Base-by-base conservation (phyloP, 805 yeast genomes). In the Zygosaccharomyces lentus region DNA sequence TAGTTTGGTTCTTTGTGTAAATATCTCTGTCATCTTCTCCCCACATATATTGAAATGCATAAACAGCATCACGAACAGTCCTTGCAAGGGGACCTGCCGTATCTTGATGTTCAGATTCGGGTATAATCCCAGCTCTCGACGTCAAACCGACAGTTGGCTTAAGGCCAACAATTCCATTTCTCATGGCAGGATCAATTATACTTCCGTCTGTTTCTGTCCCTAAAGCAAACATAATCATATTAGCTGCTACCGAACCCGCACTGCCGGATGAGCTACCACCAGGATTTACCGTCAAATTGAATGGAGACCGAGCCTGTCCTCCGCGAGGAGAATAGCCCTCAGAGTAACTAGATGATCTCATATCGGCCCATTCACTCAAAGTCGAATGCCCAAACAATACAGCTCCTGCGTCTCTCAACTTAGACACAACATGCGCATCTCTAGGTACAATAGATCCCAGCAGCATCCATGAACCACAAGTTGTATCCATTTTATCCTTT, bases 171-270 rank as follows among this genome's bases (percentile, higher is more conserved):
- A 57, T 38, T 37, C 61, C 64, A 42, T 60, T 58, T 39, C 58
- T 49, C 50, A 48, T 59, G 13, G 62, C 53, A 6, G 64, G 64
- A 45, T 56, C 61, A 35, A 61, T 56, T 32, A 61, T 58, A 38
- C 60, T 54, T 9, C 65, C 64, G 46, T 61, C 64, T 5, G 65
- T 61, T 45, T 61, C 65, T 16, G 64, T 61, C 12, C 64, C 65
- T 15, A 61, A 38, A 4, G 64, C 52, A 45, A 58, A 61, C 54
- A 55, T 49, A 30, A 59, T 56, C 61, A 61, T 54, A 30, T 59
- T 58, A 3, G 64, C 56, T 9, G 63, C 62, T 10, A 59, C 64
- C 12, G 59, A 36, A n/a, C 46, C 62, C 2, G 60, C 65, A 34
- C 62, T 57, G 6, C 65, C 65, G 4, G 64, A 55, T n/a, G 64